phyloP scores from a whole-genome alignment of 2,329 filamentous ascomycete genomes.

The Trichoderma oligosporum region DNA sequence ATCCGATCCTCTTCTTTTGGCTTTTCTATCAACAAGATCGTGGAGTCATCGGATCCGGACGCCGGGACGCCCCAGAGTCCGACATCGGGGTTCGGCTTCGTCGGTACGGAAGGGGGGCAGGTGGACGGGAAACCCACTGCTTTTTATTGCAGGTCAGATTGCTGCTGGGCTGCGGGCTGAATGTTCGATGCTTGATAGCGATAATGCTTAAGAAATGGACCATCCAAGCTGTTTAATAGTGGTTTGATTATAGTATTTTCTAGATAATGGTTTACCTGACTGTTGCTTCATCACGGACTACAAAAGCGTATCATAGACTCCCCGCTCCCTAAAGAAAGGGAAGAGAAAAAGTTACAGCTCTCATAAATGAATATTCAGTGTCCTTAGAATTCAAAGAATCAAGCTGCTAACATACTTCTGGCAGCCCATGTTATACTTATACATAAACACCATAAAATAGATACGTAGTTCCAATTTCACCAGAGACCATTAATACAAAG shows the following conservation, averaged over 20 bases:
- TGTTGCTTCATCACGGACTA: too few relatives aligned
- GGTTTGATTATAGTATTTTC: too few relatives aligned
- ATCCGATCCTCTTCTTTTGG: too few relatives aligned
- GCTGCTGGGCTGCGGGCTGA: too few relatives aligned
- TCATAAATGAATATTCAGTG: not conserved
- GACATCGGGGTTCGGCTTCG: conserved; percentile 8
- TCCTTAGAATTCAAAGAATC: not conserved
- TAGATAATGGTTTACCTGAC: too few relatives aligned
- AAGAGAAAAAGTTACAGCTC: not conserved
- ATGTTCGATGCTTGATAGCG: too few relatives aligned
- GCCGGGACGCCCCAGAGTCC: not conserved
- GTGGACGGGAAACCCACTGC: not conserved
- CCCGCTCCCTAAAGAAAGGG: too few relatives aligned
- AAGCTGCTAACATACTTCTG: not conserved
- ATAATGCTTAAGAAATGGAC: too few relatives aligned
- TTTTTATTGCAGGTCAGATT: too few relatives aligned
- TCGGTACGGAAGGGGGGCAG: conserved; percentile 4
- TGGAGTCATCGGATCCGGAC: not conserved
- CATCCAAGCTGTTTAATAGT: too few relatives aligned
- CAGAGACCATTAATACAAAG: not conserved
- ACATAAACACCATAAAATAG: not conserved
- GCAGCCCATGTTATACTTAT: not conserved
- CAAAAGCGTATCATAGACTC: too few relatives aligned
- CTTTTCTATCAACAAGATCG: too few relatives aligned
- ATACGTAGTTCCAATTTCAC: not conserved